These are phyloP conservation scores for Globisporangium parvum DNA, from an alignment of 352 stramenopile species.

Conservation along the genomic window DNA sequence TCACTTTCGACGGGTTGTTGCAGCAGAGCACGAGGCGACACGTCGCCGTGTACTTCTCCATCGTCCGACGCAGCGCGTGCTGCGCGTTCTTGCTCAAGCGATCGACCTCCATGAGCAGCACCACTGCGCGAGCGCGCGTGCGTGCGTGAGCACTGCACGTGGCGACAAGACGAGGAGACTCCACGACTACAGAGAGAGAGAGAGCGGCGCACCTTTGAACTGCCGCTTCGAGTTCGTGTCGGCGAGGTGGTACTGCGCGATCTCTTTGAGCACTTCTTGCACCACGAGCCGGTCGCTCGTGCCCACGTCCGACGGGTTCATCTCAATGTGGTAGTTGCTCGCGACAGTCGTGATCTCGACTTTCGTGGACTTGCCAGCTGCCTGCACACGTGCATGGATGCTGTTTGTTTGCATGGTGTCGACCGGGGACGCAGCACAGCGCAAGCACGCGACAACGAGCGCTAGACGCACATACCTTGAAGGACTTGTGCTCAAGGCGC, in stretches of 20 bases:
- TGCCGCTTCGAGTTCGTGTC: slow-evolving; percentile 67
- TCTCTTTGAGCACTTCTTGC: slow-evolving; percentile 99
- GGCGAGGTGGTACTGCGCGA: slow-evolving; percentile 89
- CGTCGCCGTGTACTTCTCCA: slow-evolving; percentile 94
- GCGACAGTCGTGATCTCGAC: slow-evolving; percentile 98
- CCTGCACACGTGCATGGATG: slow-evolving; percentile 1
- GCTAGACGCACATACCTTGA: slow-evolving; percentile 63
- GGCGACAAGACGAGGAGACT: no score
- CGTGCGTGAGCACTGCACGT: background rate
- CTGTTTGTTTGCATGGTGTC: no score
- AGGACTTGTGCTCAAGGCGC: slow-evolving; percentile 87
- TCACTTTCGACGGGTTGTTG: slow-evolving; percentile 96
- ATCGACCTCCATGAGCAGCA: slow-evolving; percentile 98
- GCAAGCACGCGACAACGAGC: no score
- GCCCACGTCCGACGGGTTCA: slow-evolving; percentile 97
- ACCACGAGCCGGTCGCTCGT: slow-evolving; percentile 96
- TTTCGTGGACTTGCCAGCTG: slow-evolving; percentile 75
- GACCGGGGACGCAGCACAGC: no score
- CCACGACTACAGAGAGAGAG: no score
- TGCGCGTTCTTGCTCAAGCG: slow-evolving; percentile 96
- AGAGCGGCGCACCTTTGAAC: slow-evolving; percentile 45
- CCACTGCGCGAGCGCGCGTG: slow-evolving; percentile 46
- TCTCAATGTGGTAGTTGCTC: slow-evolving; percentile 99
- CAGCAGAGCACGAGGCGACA: slow-evolving; percentile 98
- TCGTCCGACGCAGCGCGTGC: slow-evolving; percentile 95